A percentile compares a stretch with the other conserved stretches of the same genome.
These are phyloP conservation scores for Aeschynomene evenia DNA, from an alignment of 306 rosid genomes.

Conservation along the genomic window DNA sequence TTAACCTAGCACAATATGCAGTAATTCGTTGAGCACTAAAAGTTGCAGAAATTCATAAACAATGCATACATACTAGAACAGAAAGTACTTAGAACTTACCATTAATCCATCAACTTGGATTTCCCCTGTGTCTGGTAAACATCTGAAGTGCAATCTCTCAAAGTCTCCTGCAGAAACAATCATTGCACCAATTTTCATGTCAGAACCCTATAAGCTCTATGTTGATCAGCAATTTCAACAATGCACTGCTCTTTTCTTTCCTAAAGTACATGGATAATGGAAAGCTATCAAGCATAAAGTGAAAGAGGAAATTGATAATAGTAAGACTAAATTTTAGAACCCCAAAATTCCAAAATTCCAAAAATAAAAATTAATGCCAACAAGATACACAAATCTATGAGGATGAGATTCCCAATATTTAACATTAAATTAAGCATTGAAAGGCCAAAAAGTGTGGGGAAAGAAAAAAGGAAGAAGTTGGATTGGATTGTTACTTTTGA, in stretches of 20 bases:
- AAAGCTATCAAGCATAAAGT: too few species aligned
- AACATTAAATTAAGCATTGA: too few species aligned
- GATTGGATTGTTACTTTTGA: conserved; percentile 49
- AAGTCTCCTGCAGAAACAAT: conserved; percentile 58
- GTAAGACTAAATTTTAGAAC: background rate
- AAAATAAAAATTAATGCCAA: background rate
- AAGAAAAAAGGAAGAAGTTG: background rate
- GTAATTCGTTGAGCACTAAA: conserved; percentile 5
- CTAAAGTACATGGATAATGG: background rate
- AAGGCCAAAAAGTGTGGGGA: too few species aligned
- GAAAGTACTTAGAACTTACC: conserved; percentile 39
- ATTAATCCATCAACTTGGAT: conserved; percentile 61
- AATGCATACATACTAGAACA: background rate
- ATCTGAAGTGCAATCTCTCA: conserved; percentile 58
- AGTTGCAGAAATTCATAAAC: conserved; percentile 16
- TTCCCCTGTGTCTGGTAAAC: conserved; percentile 64
- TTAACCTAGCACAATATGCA: conserved; percentile 51
- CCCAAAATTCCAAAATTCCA: too few species aligned
- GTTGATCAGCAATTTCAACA: conserved; percentile 13
- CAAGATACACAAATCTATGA: background rate
- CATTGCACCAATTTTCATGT: background rate
- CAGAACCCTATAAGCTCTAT: background rate
- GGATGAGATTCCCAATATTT: background rate
- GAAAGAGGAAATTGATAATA: background rate
- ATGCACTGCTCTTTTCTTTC: background rate